Base-by-base conservation (phyloP, 208 protist species). In the Leishmania tarentolae region DNA sequence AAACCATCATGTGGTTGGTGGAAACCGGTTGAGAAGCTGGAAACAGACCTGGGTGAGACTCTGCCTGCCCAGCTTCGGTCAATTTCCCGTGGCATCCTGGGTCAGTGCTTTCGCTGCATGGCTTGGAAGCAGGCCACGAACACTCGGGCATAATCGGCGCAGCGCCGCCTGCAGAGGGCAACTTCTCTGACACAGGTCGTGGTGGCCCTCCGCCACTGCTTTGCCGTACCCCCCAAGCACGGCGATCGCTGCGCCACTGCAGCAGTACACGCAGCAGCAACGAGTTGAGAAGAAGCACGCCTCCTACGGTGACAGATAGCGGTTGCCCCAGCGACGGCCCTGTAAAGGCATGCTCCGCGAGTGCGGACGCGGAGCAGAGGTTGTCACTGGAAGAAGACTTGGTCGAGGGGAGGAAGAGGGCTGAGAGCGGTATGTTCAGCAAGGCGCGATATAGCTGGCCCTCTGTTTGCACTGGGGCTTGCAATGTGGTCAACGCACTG, bases 391-490 rank as follows among this genome's bases (percentile, higher is more conserved):
- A 4, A 31, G n/a, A 44, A 21, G 7, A 2, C 37, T 13, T 31
- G n/a, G 61, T 5, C 44, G 77, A 24, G 24, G 77, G 77, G 8
- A 81, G 37, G 52, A 37, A 82, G 24, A 82, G 78, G 40, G 21
- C 31, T 8, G 53, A 76, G 24, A 80, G 82, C 5, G 90, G 90
- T 76, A 93, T 85, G 80, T 85, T 85, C 28, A 80, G 66, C 72
- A 93, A 74, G 1, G 90, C 90, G 7, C 79, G 71, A 61, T 91
- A 91, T 6, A 88, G 85, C 44, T 84, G 78, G 8, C 50, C 56
- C 0, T 74, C 50, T n/a, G 61, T 69, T 17, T 70, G 77, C 4
- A 87, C 76, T 11, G 74, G 21, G 9, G 78, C 52, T 19, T 31
- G 71, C 7, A 75, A 28, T 59, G 71, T 63, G 24, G 0, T n/a